Conservation (phyloP, 495 filamentous ascomycete species). For the Hypoxylon lienhwacheense region DNA sequence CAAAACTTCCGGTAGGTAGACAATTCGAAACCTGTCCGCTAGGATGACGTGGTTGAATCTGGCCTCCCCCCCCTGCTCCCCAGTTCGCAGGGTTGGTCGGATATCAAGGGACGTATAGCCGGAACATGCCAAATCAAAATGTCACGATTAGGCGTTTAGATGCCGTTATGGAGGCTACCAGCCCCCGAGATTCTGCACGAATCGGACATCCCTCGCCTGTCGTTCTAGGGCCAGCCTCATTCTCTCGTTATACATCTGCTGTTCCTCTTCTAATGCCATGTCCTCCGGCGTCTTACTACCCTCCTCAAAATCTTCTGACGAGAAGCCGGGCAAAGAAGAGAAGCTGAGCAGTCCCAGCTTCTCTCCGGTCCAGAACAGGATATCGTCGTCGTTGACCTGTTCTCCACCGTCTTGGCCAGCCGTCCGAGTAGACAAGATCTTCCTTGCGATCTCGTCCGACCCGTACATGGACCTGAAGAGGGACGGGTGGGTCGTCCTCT, state of each 20-base stretch:
- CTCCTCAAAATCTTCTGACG: slow-evolving; percentile 51
- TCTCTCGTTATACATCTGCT: slow-evolving; percentile 60
- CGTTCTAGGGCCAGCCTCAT: slow-evolving; percentile 76
- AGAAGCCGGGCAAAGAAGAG: slow-evolving; percentile 53
- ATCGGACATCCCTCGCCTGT: slow-evolving; percentile 82
- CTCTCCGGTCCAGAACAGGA: slow-evolving; percentile 81
- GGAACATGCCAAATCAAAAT: slow-evolving; percentile 15
- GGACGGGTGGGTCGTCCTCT: slow-evolving; percentile 41
- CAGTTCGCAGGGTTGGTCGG: slow-evolving; percentile 1
- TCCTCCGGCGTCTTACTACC: slow-evolving; percentile 47
- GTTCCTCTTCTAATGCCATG: slow-evolving; percentile 46
- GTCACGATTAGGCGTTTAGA: slow-evolving; percentile 13
- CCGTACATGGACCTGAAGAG: slow-evolving; percentile 54
- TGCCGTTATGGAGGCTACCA: slow-evolving; percentile 27
- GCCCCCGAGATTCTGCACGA: slow-evolving; percentile 68
- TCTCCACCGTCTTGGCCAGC: slow-evolving; percentile 36
- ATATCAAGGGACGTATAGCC: neutral
- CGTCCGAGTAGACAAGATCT: slow-evolving; percentile 65
- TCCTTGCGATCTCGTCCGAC: slow-evolving; percentile 67
- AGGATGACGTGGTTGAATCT: slow-evolving; percentile 26
- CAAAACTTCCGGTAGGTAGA: slow-evolving; percentile 4
- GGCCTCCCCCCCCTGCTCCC: slow-evolving; percentile 4
- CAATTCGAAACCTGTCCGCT: slow-evolving; percentile 16
- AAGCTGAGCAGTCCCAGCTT: slow-evolving; percentile 72
- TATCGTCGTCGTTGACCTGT: slow-evolving; percentile 58